Evolutionary conservation across 306 rosid species (phyloP), one percentile per base, ranked within the genome.

Genomic region (Geum urbanum): DNA sequence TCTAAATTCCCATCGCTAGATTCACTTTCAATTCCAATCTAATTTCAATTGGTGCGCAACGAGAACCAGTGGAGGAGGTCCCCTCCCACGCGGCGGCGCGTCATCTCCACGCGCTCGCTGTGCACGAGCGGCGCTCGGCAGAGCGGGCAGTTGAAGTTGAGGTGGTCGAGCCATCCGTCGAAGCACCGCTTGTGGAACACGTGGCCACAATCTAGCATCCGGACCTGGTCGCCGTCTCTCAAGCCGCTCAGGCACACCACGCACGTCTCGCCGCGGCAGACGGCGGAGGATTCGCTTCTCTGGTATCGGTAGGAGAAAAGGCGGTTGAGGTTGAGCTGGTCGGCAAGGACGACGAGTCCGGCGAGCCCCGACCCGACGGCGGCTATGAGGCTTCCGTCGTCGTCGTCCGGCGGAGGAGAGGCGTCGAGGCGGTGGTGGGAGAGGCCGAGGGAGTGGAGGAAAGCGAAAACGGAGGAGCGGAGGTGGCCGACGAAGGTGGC

Each of bases 71-170:
- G 71, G 52, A 77, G 50, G 43, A 89, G 78, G 63, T 88, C 86
- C 2, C 69, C 50, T 3, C 89, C 86, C 20, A 88, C 82, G 46
- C 86, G 88, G 63, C 74, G 82, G 69, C 76, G 76, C 40, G 84
- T 79, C 78, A 76, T 39, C 0, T 75, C 76, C 9, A 92, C 87
- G 91, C 87, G 82, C 76, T 83, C 78, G 0, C 70, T 86, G n/a
- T 83, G 37, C 12, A 83, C 20, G 10, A 88, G 82, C 0, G 94
- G 80, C 6, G 80, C 81, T 32, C 98, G 98, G 68, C 98, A 94
- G 46, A 88, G 72, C 4, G 98, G 98, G 70, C 98, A 94, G 71
- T 72, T 94, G 75, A 94, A 88, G 69, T 88, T 90, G 75, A 78
- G 79, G 46, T 84, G 89, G 47, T 75, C 82, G 18, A 94, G 91